These are phyloP conservation scores for Aspergillus pseudonomiae DNA, from an alignment of 2,329 filamentous ascomycete genomes.

Conservation along the genomic window DNA sequence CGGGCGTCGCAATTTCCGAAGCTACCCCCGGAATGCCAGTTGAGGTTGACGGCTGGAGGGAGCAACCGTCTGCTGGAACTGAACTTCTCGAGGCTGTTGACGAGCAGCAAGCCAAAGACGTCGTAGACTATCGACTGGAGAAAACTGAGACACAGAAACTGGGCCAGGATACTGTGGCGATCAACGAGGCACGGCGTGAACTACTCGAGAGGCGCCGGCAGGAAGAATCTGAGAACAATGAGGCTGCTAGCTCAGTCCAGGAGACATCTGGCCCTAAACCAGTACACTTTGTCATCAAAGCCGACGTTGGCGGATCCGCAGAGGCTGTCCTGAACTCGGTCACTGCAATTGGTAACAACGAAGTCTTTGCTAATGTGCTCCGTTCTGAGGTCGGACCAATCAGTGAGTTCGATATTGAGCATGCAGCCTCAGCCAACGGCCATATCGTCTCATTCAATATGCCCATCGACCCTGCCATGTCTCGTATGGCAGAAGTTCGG, in stretches of 20 bases:
- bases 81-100: slow-evolving; percentile 80
- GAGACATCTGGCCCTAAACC: slow-evolving; percentile 52
- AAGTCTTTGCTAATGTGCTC: slow-evolving; percentile 77
- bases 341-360: slow-evolving; percentile 77
- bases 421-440: slow-evolving; percentile 75
- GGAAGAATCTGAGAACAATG: slow-evolving; percentile 38
- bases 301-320: slow-evolving; percentile 89
- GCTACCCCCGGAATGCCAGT: slow-evolving; percentile 87
- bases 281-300: slow-evolving; percentile 85
- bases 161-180: slow-evolving; percentile 71
- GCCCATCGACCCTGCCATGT: slow-evolving; percentile 67
- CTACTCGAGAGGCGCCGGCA: slow-evolving; percentile 56
- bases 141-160: slow-evolving; percentile 68
- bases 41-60: slow-evolving; percentile 92
- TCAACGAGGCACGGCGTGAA: slow-evolving; percentile 69
- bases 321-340: slow-evolving; percentile 85
- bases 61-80: slow-evolving; percentile 82
- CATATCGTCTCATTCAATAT: slow-evolving; percentile 87
- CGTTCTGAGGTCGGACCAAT: slow-evolving; percentile 77
- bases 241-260: slow-evolving; percentile 43
- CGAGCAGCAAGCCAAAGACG: slow-evolving; percentile 77
- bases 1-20: slow-evolving; percentile 69
- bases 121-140: slow-evolving; percentile 75
- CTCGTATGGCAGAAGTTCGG: slow-evolving; percentile 67
- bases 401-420: slow-evolving; percentile 84